A percentile compares a stretch with the other conserved stretches of the same genome.
phyloP scores from a whole-genome alignment of 2,329 filamentous ascomycete genomes.

The Chrysoporthe deuterocubensis region DNA sequence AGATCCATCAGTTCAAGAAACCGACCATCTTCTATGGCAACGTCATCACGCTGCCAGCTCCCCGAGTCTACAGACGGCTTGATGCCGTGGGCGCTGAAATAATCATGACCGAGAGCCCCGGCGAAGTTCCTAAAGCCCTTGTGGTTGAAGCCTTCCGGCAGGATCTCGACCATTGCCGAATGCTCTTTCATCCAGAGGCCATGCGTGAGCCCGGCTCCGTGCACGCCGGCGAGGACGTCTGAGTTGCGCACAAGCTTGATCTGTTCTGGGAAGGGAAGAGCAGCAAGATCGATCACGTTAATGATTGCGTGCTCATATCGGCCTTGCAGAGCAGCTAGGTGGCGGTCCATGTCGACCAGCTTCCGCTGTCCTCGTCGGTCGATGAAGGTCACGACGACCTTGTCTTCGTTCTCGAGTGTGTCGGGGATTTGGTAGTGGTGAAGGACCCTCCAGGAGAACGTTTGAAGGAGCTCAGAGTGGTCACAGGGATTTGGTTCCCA shows the following conservation, averaged over 20 bases:
- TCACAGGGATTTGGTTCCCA: slow-evolving; percentile 40
- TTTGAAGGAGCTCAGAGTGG: slow-evolving; percentile 37
- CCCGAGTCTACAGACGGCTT: background rate
- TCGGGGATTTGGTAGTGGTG: slow-evolving; percentile 32
- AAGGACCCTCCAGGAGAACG: slow-evolving; percentile 40
- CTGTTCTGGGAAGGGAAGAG: slow-evolving; percentile 44
- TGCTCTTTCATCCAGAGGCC: slow-evolving; percentile 44
- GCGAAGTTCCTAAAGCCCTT: slow-evolving; percentile 49
- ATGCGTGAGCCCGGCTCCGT: slow-evolving; percentile 50
- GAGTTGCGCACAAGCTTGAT: slow-evolving; percentile 40
- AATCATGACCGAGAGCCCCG: slow-evolving; percentile 22
- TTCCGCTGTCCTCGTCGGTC: slow-evolving; percentile 4
- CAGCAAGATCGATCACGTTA: slow-evolving; percentile 41
- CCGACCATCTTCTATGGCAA: background rate
- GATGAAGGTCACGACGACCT: slow-evolving; percentile 27
- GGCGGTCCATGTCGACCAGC: slow-evolving; percentile 41
- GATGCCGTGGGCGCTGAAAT: slow-evolving; percentile 11
- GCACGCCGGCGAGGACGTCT: slow-evolving; percentile 48
- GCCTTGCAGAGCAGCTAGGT: slow-evolving; percentile 30
- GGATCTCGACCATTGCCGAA: slow-evolving; percentile 46
- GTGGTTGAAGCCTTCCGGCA: slow-evolving; percentile 41
- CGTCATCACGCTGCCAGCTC: slow-evolving; percentile 16
- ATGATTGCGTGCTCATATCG: slow-evolving; percentile 10
- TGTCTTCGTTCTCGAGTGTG: slow-evolving; percentile 4
- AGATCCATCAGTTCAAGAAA: slow-evolving; percentile 15